Conservation (phyloP, 352 stramenopile genomes). For the Phytophthora podocarpi region DNA sequence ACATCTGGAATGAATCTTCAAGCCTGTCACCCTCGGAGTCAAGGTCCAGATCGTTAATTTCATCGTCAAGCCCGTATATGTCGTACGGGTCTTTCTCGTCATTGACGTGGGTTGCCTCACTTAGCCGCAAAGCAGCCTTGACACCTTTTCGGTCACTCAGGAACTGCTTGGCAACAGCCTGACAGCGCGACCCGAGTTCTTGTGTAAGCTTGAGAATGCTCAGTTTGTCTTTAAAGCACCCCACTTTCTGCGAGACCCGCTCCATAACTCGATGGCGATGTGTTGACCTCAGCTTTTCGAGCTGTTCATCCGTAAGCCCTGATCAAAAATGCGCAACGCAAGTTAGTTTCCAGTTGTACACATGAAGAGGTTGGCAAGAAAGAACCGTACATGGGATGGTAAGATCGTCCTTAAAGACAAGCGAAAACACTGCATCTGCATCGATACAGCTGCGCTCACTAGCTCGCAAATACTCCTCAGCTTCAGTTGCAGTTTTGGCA, state of each 20-base stretch:
- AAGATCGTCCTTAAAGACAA: slow-evolving; percentile 81
- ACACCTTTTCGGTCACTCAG: slow-evolving; percentile 24
- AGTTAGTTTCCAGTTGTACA: background rate
- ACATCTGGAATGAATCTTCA: slow-evolving; percentile 33
- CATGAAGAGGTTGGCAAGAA: background rate
- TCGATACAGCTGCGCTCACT: slow-evolving; percentile 73
- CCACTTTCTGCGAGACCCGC: slow-evolving; percentile 54
- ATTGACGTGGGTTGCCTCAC: background rate
- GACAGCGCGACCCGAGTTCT: slow-evolving; percentile 47
- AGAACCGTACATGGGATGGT: slow-evolving; percentile 68
- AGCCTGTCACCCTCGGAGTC: slow-evolving; percentile 31
- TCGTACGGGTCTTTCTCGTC: slow-evolving; percentile 24
- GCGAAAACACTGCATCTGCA: slow-evolving; percentile 70
- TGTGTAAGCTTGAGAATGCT: slow-evolving; percentile 59
- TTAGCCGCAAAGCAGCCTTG: slow-evolving; percentile 14
- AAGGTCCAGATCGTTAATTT: slow-evolving; percentile 17
- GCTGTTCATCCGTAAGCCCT: slow-evolving; percentile 73
- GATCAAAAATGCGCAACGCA: background rate
- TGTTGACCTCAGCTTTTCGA: slow-evolving; percentile 57
- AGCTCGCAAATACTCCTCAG: slow-evolving; percentile 50
- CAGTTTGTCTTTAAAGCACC: slow-evolving; percentile 52
- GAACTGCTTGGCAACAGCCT: slow-evolving; percentile 44
- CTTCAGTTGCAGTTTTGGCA: slow-evolving; percentile 57
- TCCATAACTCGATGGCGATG: slow-evolving; percentile 68
- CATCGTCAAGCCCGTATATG: slow-evolving; percentile 26